phyloP scores from a whole-genome alignment of 176 grass and related monocot species.

The Carex littledalei region DNA sequence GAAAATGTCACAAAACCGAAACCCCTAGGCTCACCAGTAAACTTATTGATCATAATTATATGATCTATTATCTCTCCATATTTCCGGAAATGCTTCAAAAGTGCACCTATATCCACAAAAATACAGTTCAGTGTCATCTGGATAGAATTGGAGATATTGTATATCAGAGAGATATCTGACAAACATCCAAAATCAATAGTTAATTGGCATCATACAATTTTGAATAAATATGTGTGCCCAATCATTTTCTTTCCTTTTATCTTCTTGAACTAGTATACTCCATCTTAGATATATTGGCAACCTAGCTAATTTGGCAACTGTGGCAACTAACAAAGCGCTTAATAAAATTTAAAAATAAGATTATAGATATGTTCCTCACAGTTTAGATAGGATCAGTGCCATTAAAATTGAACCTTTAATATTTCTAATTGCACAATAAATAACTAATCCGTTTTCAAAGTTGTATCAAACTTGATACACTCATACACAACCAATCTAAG shows the following conservation, averaged over 20 bases:
- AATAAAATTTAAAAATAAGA: not conserved
- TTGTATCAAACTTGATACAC: not conserved
- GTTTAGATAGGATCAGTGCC: not conserved
- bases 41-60: conserved; percentile 88
- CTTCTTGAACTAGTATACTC: not conserved
- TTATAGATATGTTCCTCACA: not conserved
- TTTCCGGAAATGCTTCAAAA: conserved; percentile 70
- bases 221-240: not conserved
- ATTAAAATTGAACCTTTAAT: not conserved
- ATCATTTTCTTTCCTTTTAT: not conserved
- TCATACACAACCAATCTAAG: not conserved
- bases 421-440: not conserved
- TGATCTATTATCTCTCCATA: conserved; percentile 85
- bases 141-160: not conserved
- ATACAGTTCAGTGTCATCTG: not conserved
- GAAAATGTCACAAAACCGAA: conserved; percentile 97
- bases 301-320: not conserved
- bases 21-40: conserved; percentile 71
- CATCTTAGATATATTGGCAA: not conserved
- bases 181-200: not conserved
- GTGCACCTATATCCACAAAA: conserved; percentile 37
- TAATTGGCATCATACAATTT: not conserved
- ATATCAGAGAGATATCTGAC: not conserved
- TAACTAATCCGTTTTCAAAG: not conserved
- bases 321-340: not conserved